Conservation (phyloP, 2,329 filamentous ascomycete species). For the Calonectria henricotiae region DNA sequence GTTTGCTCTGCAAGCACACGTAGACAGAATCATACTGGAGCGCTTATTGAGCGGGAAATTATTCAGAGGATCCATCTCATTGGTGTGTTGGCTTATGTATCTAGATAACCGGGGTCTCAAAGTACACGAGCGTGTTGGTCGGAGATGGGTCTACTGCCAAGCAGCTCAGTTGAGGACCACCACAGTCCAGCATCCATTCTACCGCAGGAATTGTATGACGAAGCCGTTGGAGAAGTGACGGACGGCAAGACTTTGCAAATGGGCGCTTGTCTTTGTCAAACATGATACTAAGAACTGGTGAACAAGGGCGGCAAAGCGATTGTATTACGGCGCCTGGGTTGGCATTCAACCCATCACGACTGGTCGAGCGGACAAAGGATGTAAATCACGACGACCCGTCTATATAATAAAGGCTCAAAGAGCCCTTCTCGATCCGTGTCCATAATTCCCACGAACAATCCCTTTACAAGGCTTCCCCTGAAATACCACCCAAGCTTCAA, state of each 20-base stretch:
- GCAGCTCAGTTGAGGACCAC: neutral
- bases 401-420: conserved; percentile 8
- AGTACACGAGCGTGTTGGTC: neutral
- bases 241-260: conserved; percentile 3
- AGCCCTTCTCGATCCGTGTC: neutral
- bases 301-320: conserved; percentile 13
- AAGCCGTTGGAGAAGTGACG: neutral
- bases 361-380: conserved; percentile 2
- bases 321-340: conserved; percentile 8
- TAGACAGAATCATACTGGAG: neutral
- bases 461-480: neutral
- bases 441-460: neutral
- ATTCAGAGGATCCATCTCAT: neutral
- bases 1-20: neutral
- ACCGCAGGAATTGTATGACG: neutral
- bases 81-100: conserved; percentile 1
- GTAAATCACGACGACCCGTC: conserved; percentile 6
- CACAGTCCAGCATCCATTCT: neutral
- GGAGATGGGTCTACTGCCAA: neutral
- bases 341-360: conserved; percentile 1
- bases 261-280: conserved; percentile 16
- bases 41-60: neutral
- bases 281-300: neutral
- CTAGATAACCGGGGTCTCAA: neutral
- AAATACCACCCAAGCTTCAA: neutral